These are phyloP conservation scores for Tricladium varicosporioides DNA, from an alignment of 2,329 filamentous ascomycete species.

Conservation along the genomic window DNA sequence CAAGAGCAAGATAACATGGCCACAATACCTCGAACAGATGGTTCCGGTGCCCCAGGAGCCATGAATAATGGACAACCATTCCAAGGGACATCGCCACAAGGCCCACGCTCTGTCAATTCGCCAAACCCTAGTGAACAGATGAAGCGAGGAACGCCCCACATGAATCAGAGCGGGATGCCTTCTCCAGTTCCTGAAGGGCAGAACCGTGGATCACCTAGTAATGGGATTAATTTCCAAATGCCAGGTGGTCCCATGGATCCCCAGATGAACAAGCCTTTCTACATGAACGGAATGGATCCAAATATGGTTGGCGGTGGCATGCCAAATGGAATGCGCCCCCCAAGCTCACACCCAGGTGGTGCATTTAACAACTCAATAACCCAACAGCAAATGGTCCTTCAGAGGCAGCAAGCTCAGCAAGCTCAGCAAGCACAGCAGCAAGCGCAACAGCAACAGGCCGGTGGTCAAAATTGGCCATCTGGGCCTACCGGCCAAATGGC, in stretches of 20 bases:
- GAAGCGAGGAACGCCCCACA: conserved; percentile 74
- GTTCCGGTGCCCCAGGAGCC: conserved; percentile 49
- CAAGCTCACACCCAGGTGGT: conserved; percentile 62
- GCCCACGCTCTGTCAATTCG: conserved; percentile 64
- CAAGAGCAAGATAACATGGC: conserved; percentile 69
- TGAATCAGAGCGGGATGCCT: conserved; percentile 66
- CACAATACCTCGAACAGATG: conserved; percentile 46
- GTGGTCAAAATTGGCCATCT: conserved; percentile 32
- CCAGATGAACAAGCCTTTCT: conserved; percentile 58
- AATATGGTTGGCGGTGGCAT: conserved; percentile 57
- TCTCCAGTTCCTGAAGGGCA: conserved; percentile 71
- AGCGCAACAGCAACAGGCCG: conserved; percentile 32
- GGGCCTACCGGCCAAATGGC: conserved; percentile 42
- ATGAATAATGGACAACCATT: conserved; percentile 59
- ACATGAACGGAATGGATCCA: conserved; percentile 48
- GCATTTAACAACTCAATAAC: conserved; percentile 40
- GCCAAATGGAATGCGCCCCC: conserved; percentile 65
- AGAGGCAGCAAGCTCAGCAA: conserved; percentile 50
- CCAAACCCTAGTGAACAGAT: conserved; percentile 77
- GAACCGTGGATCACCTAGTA: conserved; percentile 63
- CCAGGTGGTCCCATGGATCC: conserved; percentile 56
- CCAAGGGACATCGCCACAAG: conserved; percentile 68
- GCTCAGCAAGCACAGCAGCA: not conserved
- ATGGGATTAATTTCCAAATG: conserved; percentile 60
- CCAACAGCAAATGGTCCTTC: conserved; percentile 57